Evolutionary conservation across 257 asterid species (phyloP).

Genomic region (Rehmannia glutinosa): DNA sequence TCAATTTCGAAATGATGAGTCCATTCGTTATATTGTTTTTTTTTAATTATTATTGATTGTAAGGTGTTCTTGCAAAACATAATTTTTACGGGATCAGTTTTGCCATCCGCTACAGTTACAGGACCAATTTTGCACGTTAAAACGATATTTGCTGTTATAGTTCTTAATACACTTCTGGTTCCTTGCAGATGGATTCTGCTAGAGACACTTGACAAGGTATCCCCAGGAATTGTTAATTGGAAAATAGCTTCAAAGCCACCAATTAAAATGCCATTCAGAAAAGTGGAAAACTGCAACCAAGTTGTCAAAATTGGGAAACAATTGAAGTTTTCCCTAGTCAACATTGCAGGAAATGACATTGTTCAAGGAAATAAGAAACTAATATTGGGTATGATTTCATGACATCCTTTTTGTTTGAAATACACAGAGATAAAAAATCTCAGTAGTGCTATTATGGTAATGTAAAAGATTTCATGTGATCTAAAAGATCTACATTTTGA

Average conservation of each 20-base stretch:
- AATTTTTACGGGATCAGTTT: too few species aligned
- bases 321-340: conserved; percentile 73
- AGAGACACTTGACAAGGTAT: conserved; percentile 72
- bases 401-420: neutral
- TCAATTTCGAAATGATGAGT: too few species aligned
- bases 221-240: conserved; percentile 78
- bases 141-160: neutral
- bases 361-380: conserved; percentile 84
- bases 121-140: neutral
- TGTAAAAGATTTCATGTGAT: neutral
- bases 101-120: neutral
- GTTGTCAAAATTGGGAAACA: conserved; percentile 76
- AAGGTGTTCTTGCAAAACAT: neutral
- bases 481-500: conserved; percentile 6
- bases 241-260: conserved; percentile 77
- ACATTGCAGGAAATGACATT: conserved; percentile 71
- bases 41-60: neutral
- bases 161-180: neutral
- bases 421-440: too few species aligned
- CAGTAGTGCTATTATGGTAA: neutral
- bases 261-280: conserved; percentile 76
- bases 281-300: conserved; percentile 90
- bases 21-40: too few species aligned
- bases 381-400: conserved; percentile 49
- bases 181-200: conserved; percentile 74